These are phyloP conservation scores for Aplosporella prunicola DNA, from an alignment of 2,329 filamentous ascomycete genomes.

Conservation along the genomic window DNA sequence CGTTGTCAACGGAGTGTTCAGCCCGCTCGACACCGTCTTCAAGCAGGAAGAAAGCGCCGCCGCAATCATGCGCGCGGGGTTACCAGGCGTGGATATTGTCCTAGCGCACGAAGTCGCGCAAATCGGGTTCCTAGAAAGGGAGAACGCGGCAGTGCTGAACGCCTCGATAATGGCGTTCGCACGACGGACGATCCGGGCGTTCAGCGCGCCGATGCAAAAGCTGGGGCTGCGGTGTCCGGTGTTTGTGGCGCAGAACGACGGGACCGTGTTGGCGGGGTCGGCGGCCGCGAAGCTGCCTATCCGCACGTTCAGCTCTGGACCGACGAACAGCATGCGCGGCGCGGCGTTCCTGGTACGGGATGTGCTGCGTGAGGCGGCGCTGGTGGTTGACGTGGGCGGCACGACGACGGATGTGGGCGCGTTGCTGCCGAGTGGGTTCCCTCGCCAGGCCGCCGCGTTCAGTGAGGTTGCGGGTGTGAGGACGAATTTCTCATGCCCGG, in stretches of 20 bases:
- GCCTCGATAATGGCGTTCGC: conserved; percentile 52
- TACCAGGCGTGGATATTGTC: conserved; percentile 30
- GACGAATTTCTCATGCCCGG: conserved; percentile 40
- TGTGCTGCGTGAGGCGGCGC: conserved; percentile 16
- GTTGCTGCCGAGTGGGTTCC: conserved; percentile 50
- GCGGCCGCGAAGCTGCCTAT: conserved; percentile 50
- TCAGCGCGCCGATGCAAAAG: conserved; percentile 42
- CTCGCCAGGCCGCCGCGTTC: conserved; percentile 51
- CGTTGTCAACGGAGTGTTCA: conserved; percentile 39
- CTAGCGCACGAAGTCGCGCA: conserved; percentile 35
- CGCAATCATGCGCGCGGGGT: conserved; percentile 28
- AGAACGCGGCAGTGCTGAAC: conserved; percentile 57
- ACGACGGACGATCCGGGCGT: conserved; percentile 46
- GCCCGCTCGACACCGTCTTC: conserved; percentile 35
- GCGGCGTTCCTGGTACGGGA: conserved; percentile 46
- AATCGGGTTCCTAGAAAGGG: conserved; percentile 47
- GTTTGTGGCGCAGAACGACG: conserved; percentile 56
- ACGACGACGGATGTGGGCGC: conserved; percentile 56
- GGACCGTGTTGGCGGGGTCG: conserved; percentile 47
- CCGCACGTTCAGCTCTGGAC: conserved; percentile 52
- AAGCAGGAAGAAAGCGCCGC: conserved; percentile 34
- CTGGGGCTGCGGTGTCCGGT: conserved; percentile 42
- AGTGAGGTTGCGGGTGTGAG: conserved; percentile 52
- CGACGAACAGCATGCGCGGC: conserved; percentile 47
- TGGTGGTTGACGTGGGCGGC: conserved; percentile 56